Percentiles rank a stretch among this genome's conserved stretches.
Conservation (phyloP, 2,329 filamentous ascomycete species). For the Exophiala sideris region DNA sequence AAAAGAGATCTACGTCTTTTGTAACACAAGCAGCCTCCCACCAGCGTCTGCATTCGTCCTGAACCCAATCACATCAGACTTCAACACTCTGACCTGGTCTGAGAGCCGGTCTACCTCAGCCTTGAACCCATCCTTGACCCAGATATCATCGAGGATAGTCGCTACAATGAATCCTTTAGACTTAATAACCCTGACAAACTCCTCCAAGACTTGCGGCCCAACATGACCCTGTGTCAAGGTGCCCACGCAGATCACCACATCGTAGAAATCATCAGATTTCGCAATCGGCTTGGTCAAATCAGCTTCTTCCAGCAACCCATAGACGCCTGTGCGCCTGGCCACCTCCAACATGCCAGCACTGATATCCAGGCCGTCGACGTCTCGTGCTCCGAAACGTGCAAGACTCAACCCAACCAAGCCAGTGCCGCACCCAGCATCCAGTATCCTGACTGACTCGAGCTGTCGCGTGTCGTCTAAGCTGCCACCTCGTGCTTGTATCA, state of each 20-base stretch:
- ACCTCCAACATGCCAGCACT: conserved; percentile 53
- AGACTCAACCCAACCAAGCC: conserved; percentile 52
- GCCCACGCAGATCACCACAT: conserved; percentile 53
- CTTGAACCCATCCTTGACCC: conserved; percentile 49
- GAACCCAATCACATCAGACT: conserved; percentile 8
- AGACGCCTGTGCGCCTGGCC: conserved; percentile 49
- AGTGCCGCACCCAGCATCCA: conserved; percentile 57
- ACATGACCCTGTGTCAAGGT: conserved; percentile 57
- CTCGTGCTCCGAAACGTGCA: conserved; percentile 40
- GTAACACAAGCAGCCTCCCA: conserved; percentile 14
- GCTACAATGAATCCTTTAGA: conserved; percentile 48
- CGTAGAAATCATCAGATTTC: conserved; percentile 43
- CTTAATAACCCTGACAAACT: conserved; percentile 49
- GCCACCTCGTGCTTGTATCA: conserved; percentile 10
- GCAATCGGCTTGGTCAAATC: conserved; percentile 49
- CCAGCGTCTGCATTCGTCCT: conserved; percentile 3
- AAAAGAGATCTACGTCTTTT: conserved; percentile 1
- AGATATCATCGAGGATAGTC: conserved; percentile 52
- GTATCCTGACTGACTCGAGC: conserved; percentile 35
- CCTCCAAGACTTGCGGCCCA: conserved; percentile 48
- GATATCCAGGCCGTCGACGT: conserved; percentile 54
- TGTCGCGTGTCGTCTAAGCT: not conserved
- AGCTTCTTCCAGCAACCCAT: conserved; percentile 43
- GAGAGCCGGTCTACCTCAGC: conserved; percentile 42
- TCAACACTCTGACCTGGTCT: conserved; percentile 34